These are phyloP conservation scores for Pulveroboletus ravenelii DNA, from an alignment of 768 basidiomycete genomes.

Conservation along the genomic window DNA sequence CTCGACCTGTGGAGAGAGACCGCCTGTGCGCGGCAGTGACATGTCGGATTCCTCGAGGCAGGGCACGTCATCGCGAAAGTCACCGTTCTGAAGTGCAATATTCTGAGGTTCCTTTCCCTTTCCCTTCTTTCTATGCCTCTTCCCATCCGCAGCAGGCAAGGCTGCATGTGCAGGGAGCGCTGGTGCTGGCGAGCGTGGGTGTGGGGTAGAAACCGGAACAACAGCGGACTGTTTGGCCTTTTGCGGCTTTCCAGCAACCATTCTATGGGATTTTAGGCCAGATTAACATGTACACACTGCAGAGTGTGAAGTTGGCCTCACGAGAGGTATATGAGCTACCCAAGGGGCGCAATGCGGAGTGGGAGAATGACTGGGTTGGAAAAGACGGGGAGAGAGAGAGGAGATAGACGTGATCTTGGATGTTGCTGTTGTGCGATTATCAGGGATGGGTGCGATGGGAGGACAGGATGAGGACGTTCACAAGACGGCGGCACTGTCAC, in stretches of 20 bases:
- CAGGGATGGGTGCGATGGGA: constrained; percentile 20
- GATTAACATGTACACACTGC: constrained; percentile 14
- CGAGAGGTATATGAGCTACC: constrained; percentile 7
- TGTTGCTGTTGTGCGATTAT: constrained; percentile 15
- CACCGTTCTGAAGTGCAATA: constrained; percentile 8
- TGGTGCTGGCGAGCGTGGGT: constrained; percentile 8
- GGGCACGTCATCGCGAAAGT: constrained; percentile 22
- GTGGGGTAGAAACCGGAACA: constrained; percentile 5
- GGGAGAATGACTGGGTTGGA: not conserved
- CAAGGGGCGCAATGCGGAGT: not conserved
- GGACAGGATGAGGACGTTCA: constrained; percentile 13
- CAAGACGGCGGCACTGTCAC: constrained; percentile 16
- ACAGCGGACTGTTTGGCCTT: constrained; percentile 18
- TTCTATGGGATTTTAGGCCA: constrained; percentile 17
- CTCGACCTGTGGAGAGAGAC: constrained; percentile 45
- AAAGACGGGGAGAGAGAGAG: not conserved
- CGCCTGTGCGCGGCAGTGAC: constrained; percentile 23
- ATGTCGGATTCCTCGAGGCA: constrained; percentile 21
- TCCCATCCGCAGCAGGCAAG: constrained; percentile 16
- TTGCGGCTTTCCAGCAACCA: constrained; percentile 28
- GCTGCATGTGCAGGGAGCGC: constrained; percentile 6
- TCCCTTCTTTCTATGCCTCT: constrained; percentile 45
- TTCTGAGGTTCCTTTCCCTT: constrained; percentile 33
- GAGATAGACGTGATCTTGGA: constrained; percentile 14
- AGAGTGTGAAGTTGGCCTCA: constrained; percentile 7